phyloP scores from a whole-genome alignment of 148 eudicot species.

The Amaranthus hypochondriacus region DNA sequence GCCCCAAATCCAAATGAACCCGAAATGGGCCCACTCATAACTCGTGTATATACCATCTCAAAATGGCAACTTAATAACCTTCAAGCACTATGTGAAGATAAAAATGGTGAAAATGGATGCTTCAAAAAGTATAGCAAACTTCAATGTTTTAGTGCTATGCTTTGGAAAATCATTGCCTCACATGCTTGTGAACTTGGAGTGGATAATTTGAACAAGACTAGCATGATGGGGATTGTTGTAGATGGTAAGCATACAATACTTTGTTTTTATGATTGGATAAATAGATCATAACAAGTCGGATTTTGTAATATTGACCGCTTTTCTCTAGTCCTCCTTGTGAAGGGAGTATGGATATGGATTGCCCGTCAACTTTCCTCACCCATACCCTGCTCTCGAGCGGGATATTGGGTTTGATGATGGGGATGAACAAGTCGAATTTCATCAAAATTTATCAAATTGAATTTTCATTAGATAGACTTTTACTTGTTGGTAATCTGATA shows the following conservation, averaged over 20 bases:
- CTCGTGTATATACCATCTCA: conserved; percentile 52
- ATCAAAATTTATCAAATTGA: too few relatives aligned
- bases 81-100: conserved; percentile 31
- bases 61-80: conserved; percentile 31
- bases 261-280: too few relatives aligned
- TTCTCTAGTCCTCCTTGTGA: too few relatives aligned
- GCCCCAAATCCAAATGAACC: not conserved
- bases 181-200: conserved; percentile 20
- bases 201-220: conserved; percentile 14
- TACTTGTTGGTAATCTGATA: too few relatives aligned
- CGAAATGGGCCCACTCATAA: conserved; percentile 20
- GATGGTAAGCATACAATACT: conserved; percentile 35
- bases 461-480: too few relatives aligned
- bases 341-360: too few relatives aligned
- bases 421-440: too few relatives aligned
- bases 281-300: too few relatives aligned
- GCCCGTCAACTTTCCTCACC: too few relatives aligned
- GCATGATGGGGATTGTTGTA: conserved; percentile 64
- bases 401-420: too few relatives aligned
- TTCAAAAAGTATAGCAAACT: conserved; percentile 31
- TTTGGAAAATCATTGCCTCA: conserved; percentile 55
- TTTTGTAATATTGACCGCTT: too few relatives aligned
- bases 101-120: not conserved
- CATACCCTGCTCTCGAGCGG: too few relatives aligned
- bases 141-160: conserved; percentile 55